Evolutionary conservation across 129 eudicot genomes (phyloP).

Genomic region (Escallonia rubra): DNA sequence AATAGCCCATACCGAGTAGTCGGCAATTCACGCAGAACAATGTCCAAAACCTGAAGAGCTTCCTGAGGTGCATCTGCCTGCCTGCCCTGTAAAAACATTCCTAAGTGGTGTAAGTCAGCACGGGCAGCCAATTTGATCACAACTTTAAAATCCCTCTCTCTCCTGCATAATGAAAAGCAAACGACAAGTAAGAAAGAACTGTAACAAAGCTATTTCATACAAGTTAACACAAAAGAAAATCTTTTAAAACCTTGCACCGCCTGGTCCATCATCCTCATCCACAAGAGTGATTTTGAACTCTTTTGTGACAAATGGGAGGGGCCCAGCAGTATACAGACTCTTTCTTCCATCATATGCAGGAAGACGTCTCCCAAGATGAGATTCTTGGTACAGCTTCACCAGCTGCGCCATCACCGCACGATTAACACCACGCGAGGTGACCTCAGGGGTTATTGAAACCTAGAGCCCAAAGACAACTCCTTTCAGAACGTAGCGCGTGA

Average conservation of each 20-base stretch:
- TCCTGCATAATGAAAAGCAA: constrained; percentile 35
- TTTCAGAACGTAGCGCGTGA: neutral
- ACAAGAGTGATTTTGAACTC: constrained; percentile 73
- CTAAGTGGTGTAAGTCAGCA: constrained; percentile 82
- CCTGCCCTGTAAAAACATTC: constrained; percentile 73
- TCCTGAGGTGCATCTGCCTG: constrained; percentile 98
- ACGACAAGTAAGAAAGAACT: neutral
- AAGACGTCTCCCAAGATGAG: constrained; percentile 86
- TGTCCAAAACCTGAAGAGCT: constrained; percentile 92
- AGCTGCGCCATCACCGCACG: constrained; percentile 84
- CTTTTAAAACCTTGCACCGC: constrained; percentile 45
- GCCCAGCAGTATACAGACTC: constrained; percentile 90
- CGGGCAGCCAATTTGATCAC: constrained; percentile 91
- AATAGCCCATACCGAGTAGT: constrained; percentile 48
- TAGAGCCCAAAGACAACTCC: constrained; percentile 8
- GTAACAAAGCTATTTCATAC: neutral
- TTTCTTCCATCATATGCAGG: constrained; percentile 99
- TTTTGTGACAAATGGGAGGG: constrained; percentile 71
- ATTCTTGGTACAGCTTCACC: constrained; percentile 58
- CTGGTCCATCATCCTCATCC: constrained; percentile 86
- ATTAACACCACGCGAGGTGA: constrained; percentile 90
- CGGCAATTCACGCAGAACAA: constrained; percentile 86
- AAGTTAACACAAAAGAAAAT: neutral
- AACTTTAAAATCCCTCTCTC: constrained; percentile 76
- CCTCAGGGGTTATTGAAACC: constrained; percentile 95